Evolutionary conservation across 768 basidiomycete species (phyloP).

Genomic region (Russula abietina): DNA sequence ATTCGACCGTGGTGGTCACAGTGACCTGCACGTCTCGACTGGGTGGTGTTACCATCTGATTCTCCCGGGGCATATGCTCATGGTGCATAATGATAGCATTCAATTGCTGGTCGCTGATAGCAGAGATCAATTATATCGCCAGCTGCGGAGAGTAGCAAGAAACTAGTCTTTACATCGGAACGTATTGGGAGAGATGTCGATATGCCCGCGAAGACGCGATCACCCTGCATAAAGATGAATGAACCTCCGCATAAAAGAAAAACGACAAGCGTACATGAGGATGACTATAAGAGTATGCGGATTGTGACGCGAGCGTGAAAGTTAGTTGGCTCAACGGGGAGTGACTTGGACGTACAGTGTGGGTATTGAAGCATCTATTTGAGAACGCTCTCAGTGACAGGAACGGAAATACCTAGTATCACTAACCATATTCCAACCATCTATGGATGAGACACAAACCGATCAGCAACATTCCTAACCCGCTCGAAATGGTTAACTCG

Average conservation of each 20-base stretch:
- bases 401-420: background rate
- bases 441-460: background rate
- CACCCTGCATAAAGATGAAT: conserved; percentile 2
- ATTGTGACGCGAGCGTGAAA: background rate
- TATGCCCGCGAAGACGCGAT: conserved; percentile 22
- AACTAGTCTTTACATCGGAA: conserved; percentile 7
- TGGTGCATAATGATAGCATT: background rate
- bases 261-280: conserved; percentile 11
- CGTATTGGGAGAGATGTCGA: conserved; percentile 22
- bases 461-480: background rate
- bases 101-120: conserved; percentile 11
- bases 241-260: background rate
- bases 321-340: background rate
- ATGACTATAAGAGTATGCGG: conserved; percentile 3
- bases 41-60: background rate
- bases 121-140: background rate
- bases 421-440: conserved; percentile 22
- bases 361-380: conserved; percentile 23
- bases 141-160: background rate
- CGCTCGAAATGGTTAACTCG: background rate
- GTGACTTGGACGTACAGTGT: conserved; percentile 14
- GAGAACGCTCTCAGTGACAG: background rate
- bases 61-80: conserved; percentile 4
- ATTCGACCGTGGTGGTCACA: conserved; percentile 16
- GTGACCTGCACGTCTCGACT: conserved; percentile 17